These are phyloP conservation scores for Apocynum venetum DNA, from an alignment of 257 asterid genomes.

Conservation along the genomic window DNA sequence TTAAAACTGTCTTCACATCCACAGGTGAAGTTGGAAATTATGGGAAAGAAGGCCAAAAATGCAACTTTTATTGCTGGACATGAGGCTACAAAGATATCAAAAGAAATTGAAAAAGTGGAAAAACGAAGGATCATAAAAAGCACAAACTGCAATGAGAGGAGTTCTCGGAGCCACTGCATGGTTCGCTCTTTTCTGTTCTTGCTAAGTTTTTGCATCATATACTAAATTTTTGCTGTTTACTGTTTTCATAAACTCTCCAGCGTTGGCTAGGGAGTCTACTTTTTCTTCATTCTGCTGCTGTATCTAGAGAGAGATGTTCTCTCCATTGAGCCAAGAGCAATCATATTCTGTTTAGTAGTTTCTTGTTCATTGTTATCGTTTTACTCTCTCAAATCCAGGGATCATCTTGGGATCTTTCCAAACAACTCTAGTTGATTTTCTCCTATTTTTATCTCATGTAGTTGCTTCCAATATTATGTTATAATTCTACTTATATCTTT, in stretches of 20 bases:
- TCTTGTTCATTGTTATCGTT: no score
- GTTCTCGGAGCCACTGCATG: constrained; percentile 98
- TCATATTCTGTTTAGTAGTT: neutral
- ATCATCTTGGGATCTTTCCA: neutral
- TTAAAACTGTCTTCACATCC: constrained; percentile 1
- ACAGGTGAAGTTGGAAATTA: constrained; percentile 81
- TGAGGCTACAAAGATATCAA: constrained; percentile 87
- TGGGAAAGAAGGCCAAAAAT: constrained; percentile 91
- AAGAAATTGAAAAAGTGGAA: constrained; percentile 92
- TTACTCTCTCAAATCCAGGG: neutral
- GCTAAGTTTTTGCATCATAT: no score
- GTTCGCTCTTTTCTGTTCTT: constrained; percentile 24
- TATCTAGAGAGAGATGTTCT: neutral
- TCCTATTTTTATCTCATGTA: neutral
- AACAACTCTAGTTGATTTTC: neutral
- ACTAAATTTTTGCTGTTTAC: neutral
- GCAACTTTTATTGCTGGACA: constrained; percentile 82
- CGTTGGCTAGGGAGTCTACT: neutral
- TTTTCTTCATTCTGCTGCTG: neutral
- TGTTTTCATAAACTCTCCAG: neutral
- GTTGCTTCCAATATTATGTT: no score
- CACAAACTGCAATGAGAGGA: constrained; percentile 86
- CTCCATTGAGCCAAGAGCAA: neutral
- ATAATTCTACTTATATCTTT: no score
- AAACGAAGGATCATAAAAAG: constrained; percentile 88